phyloP scores from a whole-genome alignment of 2,329 filamentous ascomycete species.

The Arthroderma sp. region DNA sequence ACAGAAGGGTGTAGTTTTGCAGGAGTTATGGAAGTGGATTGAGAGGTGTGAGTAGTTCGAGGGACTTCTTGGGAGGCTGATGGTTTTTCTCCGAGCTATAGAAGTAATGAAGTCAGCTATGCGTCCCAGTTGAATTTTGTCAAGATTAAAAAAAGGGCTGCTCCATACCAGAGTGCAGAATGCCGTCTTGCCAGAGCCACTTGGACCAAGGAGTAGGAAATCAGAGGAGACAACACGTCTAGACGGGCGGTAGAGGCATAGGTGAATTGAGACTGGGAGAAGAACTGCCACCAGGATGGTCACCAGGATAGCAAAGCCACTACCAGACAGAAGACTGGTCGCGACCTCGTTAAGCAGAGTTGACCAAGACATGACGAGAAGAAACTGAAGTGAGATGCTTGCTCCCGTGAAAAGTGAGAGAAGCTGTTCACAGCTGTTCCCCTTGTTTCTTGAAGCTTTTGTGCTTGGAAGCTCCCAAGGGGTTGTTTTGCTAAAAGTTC shows the following conservation, averaged over 20 bases:
- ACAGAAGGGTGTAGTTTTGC: constrained; percentile 42
- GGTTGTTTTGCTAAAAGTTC: too few species aligned
- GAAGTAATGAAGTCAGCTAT: constrained; percentile 1
- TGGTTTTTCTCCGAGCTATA: constrained; percentile 29
- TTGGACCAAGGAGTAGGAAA: constrained; percentile 67
- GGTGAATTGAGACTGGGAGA: constrained; percentile 64
- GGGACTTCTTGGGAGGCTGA: constrained; percentile 27
- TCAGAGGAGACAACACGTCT: constrained; percentile 54
- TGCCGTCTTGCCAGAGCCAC: constrained; percentile 74
- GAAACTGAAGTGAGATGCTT: not conserved
- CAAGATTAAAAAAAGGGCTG: constrained; percentile 14
- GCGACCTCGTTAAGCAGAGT: constrained; percentile 18
- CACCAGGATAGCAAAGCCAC: constrained; percentile 42
- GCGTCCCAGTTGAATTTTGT: not conserved
- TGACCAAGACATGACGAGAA: constrained; percentile 5
- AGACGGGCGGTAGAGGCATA: constrained; percentile 54
- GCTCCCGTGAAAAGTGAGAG: not conserved
- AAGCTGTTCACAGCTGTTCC: not conserved
- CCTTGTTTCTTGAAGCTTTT: not conserved
- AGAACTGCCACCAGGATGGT: constrained; percentile 58
- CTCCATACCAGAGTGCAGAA: constrained; percentile 57
- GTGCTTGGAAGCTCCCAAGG: not conserved
- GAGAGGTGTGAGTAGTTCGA: constrained; percentile 47
- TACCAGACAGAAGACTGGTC: constrained; percentile 32
- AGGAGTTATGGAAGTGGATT: constrained; percentile 44